These are phyloP conservation scores for Alternaria brassicicola DNA, from an alignment of 2,329 filamentous ascomycete genomes.

Conservation along the genomic window DNA sequence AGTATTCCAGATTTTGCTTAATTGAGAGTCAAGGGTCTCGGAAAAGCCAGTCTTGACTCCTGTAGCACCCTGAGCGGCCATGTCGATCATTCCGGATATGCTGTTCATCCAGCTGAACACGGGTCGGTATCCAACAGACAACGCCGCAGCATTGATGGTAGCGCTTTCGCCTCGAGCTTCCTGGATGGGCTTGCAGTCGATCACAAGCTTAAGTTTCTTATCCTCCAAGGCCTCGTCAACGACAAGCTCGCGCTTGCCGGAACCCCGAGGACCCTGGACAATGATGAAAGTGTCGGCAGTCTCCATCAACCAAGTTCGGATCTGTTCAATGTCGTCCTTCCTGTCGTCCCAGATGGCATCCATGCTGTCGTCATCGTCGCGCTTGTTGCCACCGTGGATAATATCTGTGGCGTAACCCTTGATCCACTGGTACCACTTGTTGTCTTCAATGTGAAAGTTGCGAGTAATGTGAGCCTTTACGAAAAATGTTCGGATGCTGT, in stretches of 20 bases:
- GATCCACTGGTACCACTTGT: slow-evolving; percentile 78
- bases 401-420: slow-evolving; percentile 72
- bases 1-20: slow-evolving; percentile 87
- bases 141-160: slow-evolving; percentile 81
- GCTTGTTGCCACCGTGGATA: slow-evolving; percentile 63
- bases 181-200: slow-evolving; percentile 93
- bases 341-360: slow-evolving; percentile 87
- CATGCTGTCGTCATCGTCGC: slow-evolving; percentile 70
- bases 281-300: slow-evolving; percentile 92
- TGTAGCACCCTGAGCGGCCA: slow-evolving; percentile 91
- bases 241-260: slow-evolving; percentile 87
- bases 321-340: slow-evolving; percentile 78
- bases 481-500: slow-evolving; percentile 81
- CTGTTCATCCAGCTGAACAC: slow-evolving; percentile 98
- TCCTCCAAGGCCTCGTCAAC: slow-evolving; percentile 81
- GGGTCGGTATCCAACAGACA: slow-evolving; percentile 85
- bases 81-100: slow-evolving; percentile 87
- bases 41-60: slow-evolving; percentile 94
- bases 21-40: slow-evolving; percentile 86
- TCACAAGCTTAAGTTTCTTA: slow-evolving; percentile 76
- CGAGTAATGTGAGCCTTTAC: slow-evolving; percentile 86
- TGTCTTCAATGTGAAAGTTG: slow-evolving; percentile 75
- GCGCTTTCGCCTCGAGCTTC: slow-evolving; percentile 87
- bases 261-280: slow-evolving; percentile 88
- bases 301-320: slow-evolving; percentile 86